Conservation (phyloP, 257 asterid species). For the Solanum raphanifolium region DNA sequence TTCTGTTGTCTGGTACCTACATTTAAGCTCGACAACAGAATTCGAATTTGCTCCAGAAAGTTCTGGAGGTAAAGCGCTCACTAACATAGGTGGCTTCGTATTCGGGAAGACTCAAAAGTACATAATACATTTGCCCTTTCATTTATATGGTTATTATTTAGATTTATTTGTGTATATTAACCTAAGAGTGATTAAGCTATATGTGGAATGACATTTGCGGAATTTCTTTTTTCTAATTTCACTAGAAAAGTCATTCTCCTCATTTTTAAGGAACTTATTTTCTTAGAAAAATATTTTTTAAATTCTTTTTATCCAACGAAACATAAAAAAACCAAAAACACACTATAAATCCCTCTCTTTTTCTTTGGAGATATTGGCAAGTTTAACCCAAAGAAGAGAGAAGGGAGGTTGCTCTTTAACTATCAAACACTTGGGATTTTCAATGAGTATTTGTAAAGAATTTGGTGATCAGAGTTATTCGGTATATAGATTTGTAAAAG, state of each 20-base stretch:
- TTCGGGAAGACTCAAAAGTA: background rate
- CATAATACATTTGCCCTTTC: background rate
- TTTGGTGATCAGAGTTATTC: background rate
- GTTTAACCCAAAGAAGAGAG: background rate
- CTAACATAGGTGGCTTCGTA: background rate
- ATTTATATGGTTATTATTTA: background rate
- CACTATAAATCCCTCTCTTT: background rate
- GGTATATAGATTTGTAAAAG: background rate
- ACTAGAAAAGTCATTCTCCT: too few species aligned
- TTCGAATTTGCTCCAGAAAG: rapidly evolving
- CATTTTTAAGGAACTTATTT: background rate
- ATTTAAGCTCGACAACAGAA: background rate
- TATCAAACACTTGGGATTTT: background rate
- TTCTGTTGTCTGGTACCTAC: too few species aligned
- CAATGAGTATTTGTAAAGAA: background rate
- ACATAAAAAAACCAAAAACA: background rate
- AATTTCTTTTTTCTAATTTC: too few species aligned
- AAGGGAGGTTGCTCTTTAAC: background rate
- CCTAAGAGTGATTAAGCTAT: background rate
- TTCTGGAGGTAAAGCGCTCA: background rate
- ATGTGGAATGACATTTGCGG: background rate
- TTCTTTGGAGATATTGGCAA: background rate
- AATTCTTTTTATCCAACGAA: background rate
- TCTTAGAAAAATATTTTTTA: too few species aligned
- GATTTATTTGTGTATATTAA: background rate